Evolutionary conservation across 176 grass and related monocot species (phyloP), one percentile per base, ranked within the genome.

Genomic region (Eragrostis curvula): DNA sequence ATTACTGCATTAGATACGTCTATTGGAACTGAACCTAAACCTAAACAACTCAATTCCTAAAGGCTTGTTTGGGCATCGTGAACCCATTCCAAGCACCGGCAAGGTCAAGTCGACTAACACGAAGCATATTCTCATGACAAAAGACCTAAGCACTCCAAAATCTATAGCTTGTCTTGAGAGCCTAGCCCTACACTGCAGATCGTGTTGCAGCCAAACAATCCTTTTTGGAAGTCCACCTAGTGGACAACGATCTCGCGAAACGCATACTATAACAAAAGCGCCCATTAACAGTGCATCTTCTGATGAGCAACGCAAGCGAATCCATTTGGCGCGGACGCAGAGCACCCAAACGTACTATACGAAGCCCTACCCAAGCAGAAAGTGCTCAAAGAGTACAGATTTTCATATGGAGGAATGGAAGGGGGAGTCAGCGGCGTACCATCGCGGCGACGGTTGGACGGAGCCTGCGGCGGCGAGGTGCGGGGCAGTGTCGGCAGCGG

Each of bases 391-490:
- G 39, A 17, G 6, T 40, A 17, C 18, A 63, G 0, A n/a, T 3
- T 60, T n/a, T 6, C 0, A 23, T 9, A 12, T 16, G 23, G 45
- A 30, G 39, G 59, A 73, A 25, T 20, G 0, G 42, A 7, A 0
- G 10, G 15, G n/a, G 66, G 16, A n/a, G 43, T 57, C 1, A 41
- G 56, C 3, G 28, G 17, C 74, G 27, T 84, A 88, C 86, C 86
- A 88, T 88, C 68, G 47, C 80, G 78, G 41, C 70, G 85, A 58
- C 53, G 43, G 63, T 29, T 1, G 11, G 71, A 42, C 42, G 29
- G 79, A 43, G 71, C 36, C 70, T 74, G 71, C 78, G 12, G 80
- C 80, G 49, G 47, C 46, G 66, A 15, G 41, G 32, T 4, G 53
- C 49, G 72, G 29, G 17, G 51, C 30, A n/a, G 73, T 8, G 51